Percentiles rank a stretch among this genome's conserved stretches.
These are phyloP conservation scores for Sporobolomyces phaffii DNA, from an alignment of 768 basidiomycete species.

Conservation along the genomic window DNA sequence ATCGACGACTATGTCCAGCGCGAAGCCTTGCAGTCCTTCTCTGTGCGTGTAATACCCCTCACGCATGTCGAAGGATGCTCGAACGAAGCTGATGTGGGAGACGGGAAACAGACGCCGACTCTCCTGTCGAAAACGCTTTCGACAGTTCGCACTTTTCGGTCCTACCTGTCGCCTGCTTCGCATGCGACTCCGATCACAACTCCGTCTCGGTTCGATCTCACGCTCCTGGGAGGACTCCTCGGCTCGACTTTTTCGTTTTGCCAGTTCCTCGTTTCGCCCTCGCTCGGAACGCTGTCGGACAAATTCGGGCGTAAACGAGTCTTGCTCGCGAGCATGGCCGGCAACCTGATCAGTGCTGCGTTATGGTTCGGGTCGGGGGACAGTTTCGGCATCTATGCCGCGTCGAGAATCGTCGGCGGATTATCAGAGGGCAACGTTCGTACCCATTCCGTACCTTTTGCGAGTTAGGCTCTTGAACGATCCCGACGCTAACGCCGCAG, in stretches of 20 bases:
- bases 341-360: conserved; percentile 74
- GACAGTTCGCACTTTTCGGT: conserved; percentile 61
- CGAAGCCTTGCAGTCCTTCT: conserved; percentile 2
- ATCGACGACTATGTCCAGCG: conserved; percentile 56
- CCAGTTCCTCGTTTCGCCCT: conserved; percentile 76
- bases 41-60: conserved; percentile 7
- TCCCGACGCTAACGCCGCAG: too few relatives aligned
- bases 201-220: conserved; percentile 65
- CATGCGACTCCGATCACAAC: conserved; percentile 46
- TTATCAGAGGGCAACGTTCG: conserved; percentile 83
- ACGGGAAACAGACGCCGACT: conserved; percentile 52
- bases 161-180: conserved; percentile 58
- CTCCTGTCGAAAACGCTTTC: conserved; percentile 66
- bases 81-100: neutral
- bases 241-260: conserved; percentile 87
- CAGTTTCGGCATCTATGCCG: conserved; percentile 31
- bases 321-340: conserved; percentile 79
- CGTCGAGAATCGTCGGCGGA: conserved; percentile 85
- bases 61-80: too few relatives aligned
- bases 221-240: conserved; percentile 90
- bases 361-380: conserved; percentile 55
- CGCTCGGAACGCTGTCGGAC: conserved; percentile 78
- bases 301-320: conserved; percentile 79
- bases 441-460: neutral
- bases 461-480: neutral